Evolutionary conservation across 2,329 filamentous ascomycete genomes (phyloP), one percentile per base, ranked within the genome.

Genomic region (Calonectria hawksworthii): DNA sequence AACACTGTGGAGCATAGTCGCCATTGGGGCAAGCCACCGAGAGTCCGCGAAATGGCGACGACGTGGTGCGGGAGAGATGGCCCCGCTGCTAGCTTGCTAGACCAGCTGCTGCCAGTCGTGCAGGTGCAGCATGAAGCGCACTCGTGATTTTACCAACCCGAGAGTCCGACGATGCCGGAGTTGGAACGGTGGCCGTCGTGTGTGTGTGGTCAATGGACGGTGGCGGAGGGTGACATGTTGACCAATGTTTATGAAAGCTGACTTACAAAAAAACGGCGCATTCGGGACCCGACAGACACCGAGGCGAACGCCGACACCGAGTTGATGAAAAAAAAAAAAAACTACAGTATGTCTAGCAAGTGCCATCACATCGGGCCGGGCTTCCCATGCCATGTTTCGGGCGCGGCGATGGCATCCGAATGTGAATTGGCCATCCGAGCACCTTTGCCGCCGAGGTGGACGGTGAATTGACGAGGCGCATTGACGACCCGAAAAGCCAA

Each of bases 141-240:
- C 68, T 75, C 56, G 68, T 80, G 75, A 68, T 68, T 68, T 73
- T 75, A 70, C 66, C 75, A 32, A 41, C 74, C 79, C 79, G 79
- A 79, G 72, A 81, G 70, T 50, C 79, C 79, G 79, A 80, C 54
- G 38, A 73, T 47, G 67, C 70, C 73, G 74, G 75, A 77, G 65
- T 64, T 72, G 76, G 76, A 50, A 36, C 50, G 68, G 70, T 63
- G 68, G 47, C 41, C 64, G 52, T 18, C 63, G 68, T 41, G 65
- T 41, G 65, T 41, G 67, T 38, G 28, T 23, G 30, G 56, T 21
- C n/a, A n/a, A 41, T 59, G 50, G 67, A 47, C 54, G 67, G 63
- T 70, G 70, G 73, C 63, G 59, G 61, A 70, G 26, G 44, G 50
- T 28, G 44, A n/a, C 36, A 34, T 30, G 30, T 30, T 69, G 51